Evolutionary conservation across 2,329 filamentous ascomycete genomes (phyloP), one percentile per base, ranked within the genome.

Genomic region (Aureobasidium namibiae): DNA sequence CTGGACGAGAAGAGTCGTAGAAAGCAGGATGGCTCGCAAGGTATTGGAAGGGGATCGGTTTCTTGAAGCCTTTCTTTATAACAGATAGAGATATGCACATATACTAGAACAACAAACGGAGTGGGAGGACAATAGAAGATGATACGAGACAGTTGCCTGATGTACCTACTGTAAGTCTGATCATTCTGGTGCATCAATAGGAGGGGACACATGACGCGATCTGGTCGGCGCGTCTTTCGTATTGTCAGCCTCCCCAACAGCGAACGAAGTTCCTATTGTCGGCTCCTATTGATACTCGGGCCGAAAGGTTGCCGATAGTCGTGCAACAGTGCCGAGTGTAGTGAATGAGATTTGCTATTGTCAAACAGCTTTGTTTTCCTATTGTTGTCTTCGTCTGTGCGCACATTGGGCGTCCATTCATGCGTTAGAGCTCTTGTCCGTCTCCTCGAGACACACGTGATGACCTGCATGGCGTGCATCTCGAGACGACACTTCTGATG

Each of bases 151-250:
- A 26, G 11, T 38, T 18, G 23, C 23, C 13, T 23, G 29, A 10
- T 21, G 52, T 45, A 56, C 52, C 29, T 54, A 54, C 38, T n/a
- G 23, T 26, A 44, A 23, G 14, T 41, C 14, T 36, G 36, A 45
- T 56, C 52, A 45, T 56, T 45, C 39, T 45, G 39, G 52, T 56
- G 24, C 39, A 45, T 56, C 52, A 56, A 56, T 56, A 56, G 44
- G 44, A 48, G 31, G 39, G 31, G 26, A 42, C 26, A 29, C 38
- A 42, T 42, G 36, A 41, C 24, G 50, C 36, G 36, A 42, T 54
- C 8, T 41, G 36, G 50, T 23, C 31, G 50, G 49, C 34, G 33
- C 31, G 49, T 23, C 33, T 24, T 39, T 49, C 34, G 50, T 54
- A 54, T 54, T 54, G 50, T 54, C 50, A 54, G 38, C 36, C 36